Base-by-base conservation (phyloP, 371 early-diverging fungal species). In the Nematocida homosporus region DNA sequence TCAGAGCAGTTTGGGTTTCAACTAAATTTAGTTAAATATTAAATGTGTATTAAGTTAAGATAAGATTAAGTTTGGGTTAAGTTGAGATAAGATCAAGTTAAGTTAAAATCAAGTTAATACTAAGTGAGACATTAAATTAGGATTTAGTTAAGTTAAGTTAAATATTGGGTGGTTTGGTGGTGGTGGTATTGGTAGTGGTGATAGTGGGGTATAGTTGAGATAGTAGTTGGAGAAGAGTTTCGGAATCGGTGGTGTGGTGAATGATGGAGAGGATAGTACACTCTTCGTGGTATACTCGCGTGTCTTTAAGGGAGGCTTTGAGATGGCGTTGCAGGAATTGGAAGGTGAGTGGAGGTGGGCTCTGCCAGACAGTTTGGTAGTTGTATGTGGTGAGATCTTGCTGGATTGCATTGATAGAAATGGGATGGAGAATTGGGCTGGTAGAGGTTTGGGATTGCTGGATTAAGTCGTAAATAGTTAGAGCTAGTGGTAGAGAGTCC, bases 391-490 rank as follows among this genome's bases (percentile, higher is more conserved):
- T 13, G 20, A 54, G 23, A 30, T 54, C 54, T 30, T 54, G 10
- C 29, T 54, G 32, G 32, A 54, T 54, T 13, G 20, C 10, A 10
- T 23, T 16, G 34, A 54, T 54, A 25, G 8, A 8, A 8, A 54
- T 16, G 8, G 10, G 23, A 18, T 44, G 18, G 18, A 44, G 47
- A 23, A 23, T 44, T 1, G 10, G 29, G 29, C 18, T 53, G 51
- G 29, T 44, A 25, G n/a, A 23, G 20, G 34, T 61, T 47, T 37
- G 37, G 42, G n/a, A 27, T 42, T 23, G 41, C 56, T 56, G 66
- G 23, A 66, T 20, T 29, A 75, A 27, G 60, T 66, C 25, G 61
- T 60, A 68, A 23, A 68, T 13, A 8, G 47, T 52, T 3, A 81
- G 20, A 30, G 52, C 32, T 29, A 61, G 51, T 50, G 35, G 42